Evolutionary conservation across 2,329 filamentous ascomycete species (phyloP), one percentile per base, ranked within the genome.

Genomic region (Trichoderma sp.): DNA sequence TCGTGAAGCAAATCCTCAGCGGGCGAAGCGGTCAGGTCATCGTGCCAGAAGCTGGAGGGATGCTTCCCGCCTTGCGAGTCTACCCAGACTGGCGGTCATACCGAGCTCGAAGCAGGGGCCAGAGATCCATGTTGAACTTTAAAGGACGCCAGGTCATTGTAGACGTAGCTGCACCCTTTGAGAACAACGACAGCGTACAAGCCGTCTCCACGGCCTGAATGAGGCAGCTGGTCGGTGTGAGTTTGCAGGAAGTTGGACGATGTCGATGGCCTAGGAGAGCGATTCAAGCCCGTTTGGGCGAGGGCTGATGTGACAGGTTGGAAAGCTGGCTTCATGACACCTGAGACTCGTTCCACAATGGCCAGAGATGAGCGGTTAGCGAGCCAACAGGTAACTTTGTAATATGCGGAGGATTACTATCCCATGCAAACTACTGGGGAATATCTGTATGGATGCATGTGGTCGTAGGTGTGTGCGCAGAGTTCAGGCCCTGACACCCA

Each of bases 1-100:
- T 86, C 5, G 78, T 84, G 47, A 77, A 76, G 66, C 81, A 85
- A 68, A 77, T 87, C 12, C 71, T 83, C 21, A 79, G 74, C 41
- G 79, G 82, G 56, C 77, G 77, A 58, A 81, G 81, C 66, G 82
- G 79, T 5, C 78, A 82, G 68, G 71, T 85, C 17, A 75, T 84
- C 21, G 68, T 85, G 26, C 80, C 84, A 6, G 69, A 65, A 1
- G 77, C 81, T 34, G 79, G 76, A 3, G 71, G 69, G 3, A 63
- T 75, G 2, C 69, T 84, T 51, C 69, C 80, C 63, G 77, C 79
- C 44, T 72, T 86, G 65, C 78, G 85, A 41, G 80, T 77, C 0
- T 74, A 86, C 69, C 88, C 89, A n/a, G 77, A 85, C 69, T 91
- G 88, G 88, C 81, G 87, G 71, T 81, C 87, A 75, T 79, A 83